Evolutionary conservation across 2,329 filamentous ascomycete genomes (phyloP).

Genomic region (Monilinia fructicola): DNA sequence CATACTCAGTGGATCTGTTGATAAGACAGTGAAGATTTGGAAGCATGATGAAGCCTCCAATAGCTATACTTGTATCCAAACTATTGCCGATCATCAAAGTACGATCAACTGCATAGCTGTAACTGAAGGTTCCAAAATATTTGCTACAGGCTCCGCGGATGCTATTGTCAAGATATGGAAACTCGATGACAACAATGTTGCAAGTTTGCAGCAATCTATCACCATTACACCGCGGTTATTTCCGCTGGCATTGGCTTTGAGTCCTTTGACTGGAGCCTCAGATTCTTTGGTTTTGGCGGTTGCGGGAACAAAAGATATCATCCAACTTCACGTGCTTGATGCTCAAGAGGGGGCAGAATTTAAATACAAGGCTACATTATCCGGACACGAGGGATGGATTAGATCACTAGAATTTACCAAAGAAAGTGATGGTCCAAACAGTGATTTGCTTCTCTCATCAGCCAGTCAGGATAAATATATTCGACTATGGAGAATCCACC

Average conservation of each 20-base stretch:
- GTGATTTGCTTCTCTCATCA: slow-evolving; percentile 81
- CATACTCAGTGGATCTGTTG: slow-evolving; percentile 78
- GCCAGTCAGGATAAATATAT: slow-evolving; percentile 98
- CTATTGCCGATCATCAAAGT: slow-evolving; percentile 61
- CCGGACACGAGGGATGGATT: slow-evolving; percentile 94
- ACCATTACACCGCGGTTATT: slow-evolving; percentile 76
- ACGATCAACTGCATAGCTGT: slow-evolving; percentile 70
- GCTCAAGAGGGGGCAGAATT: slow-evolving; percentile 52
- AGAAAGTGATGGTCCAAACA: slow-evolving; percentile 54
- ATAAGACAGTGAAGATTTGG: slow-evolving; percentile 78
- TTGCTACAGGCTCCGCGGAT: slow-evolving; percentile 82
- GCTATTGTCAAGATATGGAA: slow-evolving; percentile 71
- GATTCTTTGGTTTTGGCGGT: slow-evolving; percentile 69
- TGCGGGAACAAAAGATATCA: slow-evolving; percentile 78
- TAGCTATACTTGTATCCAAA: slow-evolving; percentile 49
- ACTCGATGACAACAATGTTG: slow-evolving; percentile 48
- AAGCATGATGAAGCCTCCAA: slow-evolving; percentile 43
- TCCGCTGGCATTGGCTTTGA: slow-evolving; percentile 73
- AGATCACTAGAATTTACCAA: slow-evolving; percentile 76
- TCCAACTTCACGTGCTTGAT: slow-evolving; percentile 74
- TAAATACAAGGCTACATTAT: slow-evolving; percentile 70
- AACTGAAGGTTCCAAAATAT: slow-evolving; percentile 40
- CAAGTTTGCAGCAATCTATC: slow-evolving; percentile 67
- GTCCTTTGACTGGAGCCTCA: slow-evolving; percentile 51
- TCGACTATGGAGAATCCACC: slow-evolving; percentile 83